Evolutionary conservation across 75 land plant genomes (phyloP).

Genomic region (Isoetes taiwanensis): DNA sequence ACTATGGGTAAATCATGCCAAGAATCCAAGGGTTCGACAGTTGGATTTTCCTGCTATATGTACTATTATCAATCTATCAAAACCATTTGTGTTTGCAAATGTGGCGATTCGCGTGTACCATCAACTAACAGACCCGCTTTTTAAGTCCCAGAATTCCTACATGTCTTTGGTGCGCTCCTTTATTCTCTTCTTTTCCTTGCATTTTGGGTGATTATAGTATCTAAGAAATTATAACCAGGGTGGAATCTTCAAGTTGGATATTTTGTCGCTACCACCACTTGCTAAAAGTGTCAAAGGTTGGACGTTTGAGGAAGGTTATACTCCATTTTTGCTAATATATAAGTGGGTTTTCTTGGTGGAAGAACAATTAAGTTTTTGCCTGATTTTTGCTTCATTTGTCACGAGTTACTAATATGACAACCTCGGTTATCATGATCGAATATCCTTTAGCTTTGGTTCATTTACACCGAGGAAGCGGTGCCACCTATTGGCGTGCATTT

Average conservation of each 20-base stretch:
- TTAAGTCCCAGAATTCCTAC: conserved; percentile 13
- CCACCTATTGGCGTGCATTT: conserved; percentile 18
- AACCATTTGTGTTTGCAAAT: conserved; percentile 25
- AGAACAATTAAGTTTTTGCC: background rate
- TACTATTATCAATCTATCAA: conserved; percentile 17
- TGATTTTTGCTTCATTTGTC: background rate
- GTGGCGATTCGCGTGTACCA: conserved; percentile 26
- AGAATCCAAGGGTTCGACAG: conserved; percentile 23
- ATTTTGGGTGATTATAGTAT: too few species aligned
- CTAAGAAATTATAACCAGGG: too few species aligned
- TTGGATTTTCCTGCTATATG: conserved; percentile 18
- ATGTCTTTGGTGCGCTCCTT: conserved; percentile 29
- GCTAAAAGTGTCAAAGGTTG: conserved; percentile 19
- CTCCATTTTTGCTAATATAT: background rate
- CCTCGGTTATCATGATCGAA: conserved; percentile 10
- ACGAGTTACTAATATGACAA: conserved; percentile 16
- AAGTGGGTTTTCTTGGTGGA: background rate
- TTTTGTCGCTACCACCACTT: conserved; percentile 15
- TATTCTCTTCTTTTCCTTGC: too few species aligned
- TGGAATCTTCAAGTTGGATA: conserved; percentile 25
- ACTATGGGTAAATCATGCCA: conserved; percentile 27
- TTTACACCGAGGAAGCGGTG: conserved; percentile 12
- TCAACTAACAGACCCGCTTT: conserved; percentile 18
- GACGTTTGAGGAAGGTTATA: conserved; percentile 25
- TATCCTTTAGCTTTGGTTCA: conserved; percentile 25